Conservation (phyloP, 495 filamentous ascomycete genomes). For the Podospora pseudopauciseta region DNA sequence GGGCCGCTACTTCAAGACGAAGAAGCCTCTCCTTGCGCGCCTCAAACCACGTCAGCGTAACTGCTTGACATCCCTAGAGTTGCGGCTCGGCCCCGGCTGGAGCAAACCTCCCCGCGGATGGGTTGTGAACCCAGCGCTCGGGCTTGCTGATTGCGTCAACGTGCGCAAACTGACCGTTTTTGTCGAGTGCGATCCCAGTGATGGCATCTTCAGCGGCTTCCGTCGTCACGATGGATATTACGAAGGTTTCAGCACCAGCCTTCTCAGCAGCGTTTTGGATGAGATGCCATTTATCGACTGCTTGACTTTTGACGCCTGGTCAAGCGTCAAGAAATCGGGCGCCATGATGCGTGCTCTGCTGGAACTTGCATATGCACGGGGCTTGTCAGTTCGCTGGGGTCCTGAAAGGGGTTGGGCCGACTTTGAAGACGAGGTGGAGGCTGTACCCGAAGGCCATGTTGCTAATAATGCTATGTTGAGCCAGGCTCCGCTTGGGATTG, state of each 20-base stretch:
- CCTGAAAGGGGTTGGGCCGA: conserved; percentile 64
- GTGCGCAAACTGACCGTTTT: conserved; percentile 68
- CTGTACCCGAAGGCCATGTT: background rate
- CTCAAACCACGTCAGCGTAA: conserved; percentile 63
- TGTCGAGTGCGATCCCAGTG: conserved; percentile 73
- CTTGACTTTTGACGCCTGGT: conserved; percentile 73
- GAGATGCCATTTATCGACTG: conserved; percentile 56
- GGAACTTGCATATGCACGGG: conserved; percentile 46
- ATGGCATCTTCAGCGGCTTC: conserved; percentile 69
- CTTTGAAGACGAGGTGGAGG: conserved; percentile 19
- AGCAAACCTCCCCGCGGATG: conserved; percentile 68
- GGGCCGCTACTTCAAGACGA: conserved; percentile 61
- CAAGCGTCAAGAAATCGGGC: conserved; percentile 64
- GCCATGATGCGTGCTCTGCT: conserved; percentile 67
- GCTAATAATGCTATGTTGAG: background rate
- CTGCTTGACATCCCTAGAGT: conserved; percentile 63
- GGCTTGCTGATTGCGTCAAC: conserved; percentile 59
- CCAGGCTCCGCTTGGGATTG: background rate
- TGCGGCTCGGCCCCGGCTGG: conserved; percentile 81
- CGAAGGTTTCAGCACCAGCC: conserved; percentile 60
- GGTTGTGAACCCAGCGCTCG: conserved; percentile 63
- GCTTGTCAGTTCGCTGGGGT: conserved; percentile 63
- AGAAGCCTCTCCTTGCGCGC: conserved; percentile 60
- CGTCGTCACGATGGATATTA: conserved; percentile 67
- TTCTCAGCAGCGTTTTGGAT: conserved; percentile 58